phyloP scores from a whole-genome alignment of 495 filamentous ascomycete species.

The Lophiostoma macrostomum region DNA sequence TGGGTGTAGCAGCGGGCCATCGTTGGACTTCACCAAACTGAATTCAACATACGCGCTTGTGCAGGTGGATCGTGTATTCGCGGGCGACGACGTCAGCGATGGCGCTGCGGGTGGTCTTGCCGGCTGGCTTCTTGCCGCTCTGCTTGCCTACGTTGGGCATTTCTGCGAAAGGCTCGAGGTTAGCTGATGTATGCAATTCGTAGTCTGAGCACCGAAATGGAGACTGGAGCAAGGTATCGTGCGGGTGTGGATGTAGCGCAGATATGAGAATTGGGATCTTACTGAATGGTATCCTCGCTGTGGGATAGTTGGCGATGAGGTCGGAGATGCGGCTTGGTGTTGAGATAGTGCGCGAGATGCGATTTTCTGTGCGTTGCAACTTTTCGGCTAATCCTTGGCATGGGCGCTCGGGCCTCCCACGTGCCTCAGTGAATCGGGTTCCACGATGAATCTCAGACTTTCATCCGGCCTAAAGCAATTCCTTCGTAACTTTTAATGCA shows the following conservation, averaged over 20 bases:
- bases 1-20: constrained; percentile 43
- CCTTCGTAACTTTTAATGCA: too few species aligned
- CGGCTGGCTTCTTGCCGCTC: constrained; percentile 45
- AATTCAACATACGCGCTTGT: constrained; percentile 90
- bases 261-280: neutral
- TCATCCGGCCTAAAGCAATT: too few species aligned
- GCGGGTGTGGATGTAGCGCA: neutral
- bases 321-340: constrained; percentile 3
- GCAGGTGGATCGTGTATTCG: constrained; percentile 99
- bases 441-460: too few species aligned
- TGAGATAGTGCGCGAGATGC: constrained; percentile 8
- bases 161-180: constrained; percentile 10
- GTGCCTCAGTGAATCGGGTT: too few species aligned
- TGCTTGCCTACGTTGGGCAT: constrained; percentile 16
- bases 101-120: constrained; percentile 82
- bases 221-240: neutral
- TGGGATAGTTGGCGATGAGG: neutral
- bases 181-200: too few species aligned
- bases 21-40: constrained; percentile 71
- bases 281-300: constrained; percentile 14
- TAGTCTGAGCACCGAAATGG: too few species aligned
- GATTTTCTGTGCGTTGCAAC: constrained; percentile 14
- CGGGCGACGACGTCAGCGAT: constrained; percentile 97
- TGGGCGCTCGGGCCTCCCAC: too few species aligned
- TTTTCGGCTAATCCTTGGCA: constrained; percentile 10